Conservation (phyloP, 2,329 filamentous ascomycete genomes). For the Beauveria sp. region DNA sequence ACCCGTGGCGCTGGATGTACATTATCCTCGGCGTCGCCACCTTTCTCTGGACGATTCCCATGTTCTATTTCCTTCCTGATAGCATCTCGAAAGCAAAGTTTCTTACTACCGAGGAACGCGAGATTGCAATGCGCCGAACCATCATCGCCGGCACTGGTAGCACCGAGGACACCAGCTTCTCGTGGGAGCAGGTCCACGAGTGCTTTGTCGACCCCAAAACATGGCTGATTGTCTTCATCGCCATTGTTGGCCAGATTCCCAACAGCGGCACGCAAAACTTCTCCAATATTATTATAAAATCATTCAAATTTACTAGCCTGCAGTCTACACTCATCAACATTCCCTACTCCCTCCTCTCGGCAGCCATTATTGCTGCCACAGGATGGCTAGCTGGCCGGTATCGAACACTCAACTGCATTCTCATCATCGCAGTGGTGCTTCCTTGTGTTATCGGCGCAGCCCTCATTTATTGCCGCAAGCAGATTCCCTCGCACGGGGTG, state of each 20-base stretch:
- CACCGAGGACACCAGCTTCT: constrained; percentile 41
- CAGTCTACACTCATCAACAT: constrained; percentile 51
- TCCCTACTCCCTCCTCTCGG: constrained; percentile 47
- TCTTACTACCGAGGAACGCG: constrained; percentile 44
- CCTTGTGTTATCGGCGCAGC: constrained; percentile 45
- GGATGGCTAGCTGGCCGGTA: constrained; percentile 45
- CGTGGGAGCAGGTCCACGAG: constrained; percentile 43
- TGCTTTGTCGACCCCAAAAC: constrained; percentile 51
- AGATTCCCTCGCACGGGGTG: constrained; percentile 30
- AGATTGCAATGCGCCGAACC: constrained; percentile 38
- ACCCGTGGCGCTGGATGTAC: constrained; percentile 52
- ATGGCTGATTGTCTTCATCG: constrained; percentile 49
- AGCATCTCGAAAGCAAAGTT: constrained; percentile 49
- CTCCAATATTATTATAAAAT: constrained; percentile 47
- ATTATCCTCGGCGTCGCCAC: constrained; percentile 45
- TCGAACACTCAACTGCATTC: constrained; percentile 42
- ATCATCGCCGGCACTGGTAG: constrained; percentile 43
- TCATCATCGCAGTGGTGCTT: constrained; percentile 42
- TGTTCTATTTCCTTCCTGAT: constrained; percentile 44
- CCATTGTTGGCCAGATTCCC: constrained; percentile 48
- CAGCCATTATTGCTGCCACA: constrained; percentile 37
- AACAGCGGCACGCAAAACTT: constrained; percentile 56
- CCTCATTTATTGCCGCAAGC: constrained; percentile 41
- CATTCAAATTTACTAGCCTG: constrained; percentile 47
- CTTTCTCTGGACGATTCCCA: constrained; percentile 41